phyloP scores from a whole-genome alignment of 2,329 filamentous ascomycete genomes.

The Erysiphe pulchra region DNA sequence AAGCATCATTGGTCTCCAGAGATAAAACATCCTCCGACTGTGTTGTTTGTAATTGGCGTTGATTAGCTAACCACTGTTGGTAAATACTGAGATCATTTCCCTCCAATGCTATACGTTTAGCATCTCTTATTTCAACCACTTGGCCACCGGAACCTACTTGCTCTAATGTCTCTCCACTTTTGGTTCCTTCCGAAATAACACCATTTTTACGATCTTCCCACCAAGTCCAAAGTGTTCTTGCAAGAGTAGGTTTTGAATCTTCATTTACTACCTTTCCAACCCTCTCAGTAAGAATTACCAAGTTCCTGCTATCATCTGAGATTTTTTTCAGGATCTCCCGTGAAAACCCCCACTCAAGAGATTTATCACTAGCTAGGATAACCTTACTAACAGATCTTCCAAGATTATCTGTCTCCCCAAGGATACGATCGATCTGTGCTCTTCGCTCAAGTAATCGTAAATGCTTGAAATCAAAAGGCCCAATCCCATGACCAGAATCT shows the following conservation, averaged over 20 bases:
- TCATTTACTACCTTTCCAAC: constrained; percentile 17
- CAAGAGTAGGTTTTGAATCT: constrained; percentile 20
- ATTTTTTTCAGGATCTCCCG: constrained; percentile 52
- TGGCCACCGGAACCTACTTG: constrained; percentile 39
- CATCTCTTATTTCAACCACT: constrained; percentile 32
- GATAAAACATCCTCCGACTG: constrained; percentile 41
- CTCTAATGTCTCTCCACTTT: constrained; percentile 31
- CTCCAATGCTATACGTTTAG: constrained; percentile 38
- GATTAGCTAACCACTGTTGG: constrained; percentile 76
- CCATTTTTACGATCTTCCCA: constrained; percentile 45
- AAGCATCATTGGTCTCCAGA: constrained; percentile 57
- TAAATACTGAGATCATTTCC: constrained; percentile 58
- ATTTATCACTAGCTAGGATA: constrained; percentile 74
- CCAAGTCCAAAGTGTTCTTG: constrained; percentile 54
- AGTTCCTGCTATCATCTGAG: constrained; percentile 51
- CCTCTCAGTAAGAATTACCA: constrained; percentile 69
- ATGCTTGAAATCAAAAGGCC: constrained; percentile 77
- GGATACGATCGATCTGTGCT: constrained; percentile 50
- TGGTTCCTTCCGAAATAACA: constrained; percentile 27
- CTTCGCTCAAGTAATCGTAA: constrained; percentile 61
- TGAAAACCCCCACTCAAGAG: constrained; percentile 86
- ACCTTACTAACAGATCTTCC: constrained; percentile 32
- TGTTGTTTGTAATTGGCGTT: constrained; percentile 65
- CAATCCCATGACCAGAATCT: constrained; percentile 15
- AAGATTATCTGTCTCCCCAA: constrained; percentile 19